A percentile compares a stretch with the other conserved stretches of the same genome.
phyloP scores from a whole-genome alignment of 805 yeast species.

The Yarrowia porcina region DNA sequence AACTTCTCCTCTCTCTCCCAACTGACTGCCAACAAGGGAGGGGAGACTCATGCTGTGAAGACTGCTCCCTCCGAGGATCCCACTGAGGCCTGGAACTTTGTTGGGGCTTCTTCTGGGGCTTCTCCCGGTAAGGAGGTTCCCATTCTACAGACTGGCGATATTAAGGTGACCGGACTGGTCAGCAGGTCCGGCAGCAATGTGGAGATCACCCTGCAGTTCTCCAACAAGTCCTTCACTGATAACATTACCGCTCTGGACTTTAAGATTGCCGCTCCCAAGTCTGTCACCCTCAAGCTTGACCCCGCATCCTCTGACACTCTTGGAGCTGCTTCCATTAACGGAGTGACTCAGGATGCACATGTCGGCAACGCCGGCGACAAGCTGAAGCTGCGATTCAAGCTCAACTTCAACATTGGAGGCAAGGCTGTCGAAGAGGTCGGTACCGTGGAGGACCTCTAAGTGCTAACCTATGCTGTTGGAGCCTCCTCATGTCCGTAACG shows the following conservation, averaged over 20 bases:
- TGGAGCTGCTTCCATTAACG: constrained; percentile 48
- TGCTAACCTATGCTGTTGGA: background rate
- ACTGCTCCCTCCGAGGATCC: constrained; percentile 15
- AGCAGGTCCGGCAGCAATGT: constrained; percentile 42
- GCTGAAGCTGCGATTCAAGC: constrained; percentile 77
- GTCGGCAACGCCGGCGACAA: constrained; percentile 33
- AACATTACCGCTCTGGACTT: constrained; percentile 53
- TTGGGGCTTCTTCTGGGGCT: constrained; percentile 2
- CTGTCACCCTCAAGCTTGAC: constrained; percentile 53
- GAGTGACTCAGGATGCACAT: constrained; percentile 51
- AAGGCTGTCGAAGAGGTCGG: constrained; percentile 55
- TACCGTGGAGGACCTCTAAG: constrained; percentile 39
- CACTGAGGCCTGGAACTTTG: constrained; percentile 20
- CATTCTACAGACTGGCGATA: constrained; percentile 11
- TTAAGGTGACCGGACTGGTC: constrained; percentile 3
- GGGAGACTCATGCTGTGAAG: constrained; percentile 13
- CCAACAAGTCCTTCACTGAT: constrained; percentile 44
- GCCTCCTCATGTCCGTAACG: constrained; percentile 13
- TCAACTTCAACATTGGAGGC: constrained; percentile 53
- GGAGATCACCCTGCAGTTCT: constrained; percentile 48
- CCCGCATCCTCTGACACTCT: constrained; percentile 60
- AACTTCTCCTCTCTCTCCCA: constrained; percentile 22
- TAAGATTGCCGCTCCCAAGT: constrained; percentile 68
- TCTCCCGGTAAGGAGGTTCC: background rate
- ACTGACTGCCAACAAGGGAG: constrained; percentile 20